Percentiles rank a stretch among this genome's conserved stretches.
Evolutionary conservation across 2,329 filamentous ascomycete species (phyloP).

Genomic region (Diaporthe sp.): DNA sequence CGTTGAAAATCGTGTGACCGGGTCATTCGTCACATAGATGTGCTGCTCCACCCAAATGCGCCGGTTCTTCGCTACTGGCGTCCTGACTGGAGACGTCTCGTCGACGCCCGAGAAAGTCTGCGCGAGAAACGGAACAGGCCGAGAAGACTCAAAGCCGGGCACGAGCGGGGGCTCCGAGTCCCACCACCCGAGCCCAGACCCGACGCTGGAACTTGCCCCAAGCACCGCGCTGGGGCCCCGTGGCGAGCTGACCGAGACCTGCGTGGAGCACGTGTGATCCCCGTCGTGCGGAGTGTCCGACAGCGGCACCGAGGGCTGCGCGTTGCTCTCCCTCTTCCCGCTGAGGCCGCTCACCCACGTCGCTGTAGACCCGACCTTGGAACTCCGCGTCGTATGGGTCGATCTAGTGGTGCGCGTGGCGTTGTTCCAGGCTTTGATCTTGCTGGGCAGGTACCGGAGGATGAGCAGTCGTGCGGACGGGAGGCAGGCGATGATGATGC

Average conservation of each 20-base stretch:
- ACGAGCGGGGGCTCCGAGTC: slow-evolving; percentile 2
- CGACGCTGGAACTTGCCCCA: background rate
- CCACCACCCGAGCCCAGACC: background rate
- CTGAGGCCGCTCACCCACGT: slow-evolving; percentile 10
- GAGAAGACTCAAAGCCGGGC: background rate
- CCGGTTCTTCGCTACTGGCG: background rate
- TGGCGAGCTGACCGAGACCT: background rate
- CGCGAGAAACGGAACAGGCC: background rate
- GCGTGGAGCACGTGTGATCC: background rate
- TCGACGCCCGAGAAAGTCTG: background rate
- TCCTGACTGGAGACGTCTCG: background rate
- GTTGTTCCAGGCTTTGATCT: background rate
- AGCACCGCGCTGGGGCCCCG: no score
- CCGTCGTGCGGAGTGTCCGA: background rate
- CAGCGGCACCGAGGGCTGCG: background rate
- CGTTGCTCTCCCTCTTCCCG: slow-evolving; percentile 11
- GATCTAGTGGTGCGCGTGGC: background rate
- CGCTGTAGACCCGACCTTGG: background rate
- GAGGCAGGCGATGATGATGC: slow-evolving; percentile 29
- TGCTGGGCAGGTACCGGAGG: background rate
- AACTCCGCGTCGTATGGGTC: background rate
- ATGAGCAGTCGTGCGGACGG: slow-evolving; percentile 17
- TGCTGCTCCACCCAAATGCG: slow-evolving; percentile 20
- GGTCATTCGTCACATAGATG: background rate
- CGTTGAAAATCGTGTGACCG: background rate